phyloP scores from a whole-genome alignment of 2,329 filamentous ascomycete species.

The Aspergillus fumigatiaffinis region DNA sequence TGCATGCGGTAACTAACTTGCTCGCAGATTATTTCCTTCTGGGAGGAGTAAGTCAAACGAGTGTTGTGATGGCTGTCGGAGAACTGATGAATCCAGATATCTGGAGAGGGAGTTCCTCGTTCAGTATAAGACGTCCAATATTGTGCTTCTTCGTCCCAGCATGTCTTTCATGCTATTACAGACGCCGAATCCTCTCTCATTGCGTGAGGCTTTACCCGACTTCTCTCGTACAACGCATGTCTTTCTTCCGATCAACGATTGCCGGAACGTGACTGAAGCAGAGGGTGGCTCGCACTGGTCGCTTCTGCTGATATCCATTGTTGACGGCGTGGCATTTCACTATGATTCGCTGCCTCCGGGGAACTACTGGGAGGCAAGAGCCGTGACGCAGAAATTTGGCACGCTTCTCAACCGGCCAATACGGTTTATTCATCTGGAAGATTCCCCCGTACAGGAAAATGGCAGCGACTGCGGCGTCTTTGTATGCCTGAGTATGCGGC shows the following conservation, averaged over 20 bases:
- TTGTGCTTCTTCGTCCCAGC: conserved; percentile 83
- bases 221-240: conserved; percentile 81
- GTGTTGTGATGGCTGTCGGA: neutral
- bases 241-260: conserved; percentile 94
- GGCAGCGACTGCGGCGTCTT: conserved; percentile 92
- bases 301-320: conserved; percentile 78
- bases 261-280: conserved; percentile 67
- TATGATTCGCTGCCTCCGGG: conserved; percentile 81
- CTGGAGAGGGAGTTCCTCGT: conserved; percentile 84
- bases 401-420: conserved; percentile 64
- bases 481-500: conserved; percentile 91
- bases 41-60: conserved; percentile 72
- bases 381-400: conserved; percentile 65
- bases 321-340: conserved; percentile 91
- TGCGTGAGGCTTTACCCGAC: conserved; percentile 70
- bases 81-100: conserved; percentile 48
- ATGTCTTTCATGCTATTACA: conserved; percentile 92
- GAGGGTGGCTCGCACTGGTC: conserved; percentile 96
- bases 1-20: conserved; percentile 19
- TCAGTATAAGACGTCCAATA: conserved; percentile 75
- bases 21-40: conserved; percentile 83
- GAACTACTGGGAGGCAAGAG: conserved; percentile 70
- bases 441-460: conserved; percentile 88
- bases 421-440: conserved; percentile 72
- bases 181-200: conserved; percentile 54